Evolutionary conservation across 306 rosid species (phyloP).

Genomic region (Gastrolobium villosum): DNA sequence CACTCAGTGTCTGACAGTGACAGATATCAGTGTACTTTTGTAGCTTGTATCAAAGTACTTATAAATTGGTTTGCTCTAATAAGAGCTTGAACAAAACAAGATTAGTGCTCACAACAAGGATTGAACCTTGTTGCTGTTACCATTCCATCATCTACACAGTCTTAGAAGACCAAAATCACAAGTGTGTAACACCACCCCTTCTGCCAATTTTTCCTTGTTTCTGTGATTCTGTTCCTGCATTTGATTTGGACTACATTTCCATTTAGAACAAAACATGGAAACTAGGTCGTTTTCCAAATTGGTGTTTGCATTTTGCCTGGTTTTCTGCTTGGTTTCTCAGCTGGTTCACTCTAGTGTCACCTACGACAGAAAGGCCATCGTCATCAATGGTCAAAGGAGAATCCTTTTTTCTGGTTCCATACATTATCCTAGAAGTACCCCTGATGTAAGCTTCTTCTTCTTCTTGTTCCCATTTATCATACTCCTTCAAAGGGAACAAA

Average conservation of each 20-base stretch:
- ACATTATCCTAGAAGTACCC: slow-evolving; percentile 98
- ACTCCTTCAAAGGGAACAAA: neutral
- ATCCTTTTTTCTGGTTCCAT: slow-evolving; percentile 94
- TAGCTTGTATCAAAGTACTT: slow-evolving; percentile 31
- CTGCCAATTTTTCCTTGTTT: slow-evolving; percentile 13
- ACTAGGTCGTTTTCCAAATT: slow-evolving; percentile 58
- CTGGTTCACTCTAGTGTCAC: slow-evolving; percentile 67
- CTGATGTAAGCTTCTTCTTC: slow-evolving; percentile 66
- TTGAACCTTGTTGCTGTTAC: slow-evolving; percentile 48
- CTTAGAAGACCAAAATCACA: slow-evolving; percentile 13
- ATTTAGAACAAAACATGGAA: slow-evolving; percentile 54
- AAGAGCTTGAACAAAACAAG: slow-evolving; percentile 35
- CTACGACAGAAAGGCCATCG: slow-evolving; percentile 85
- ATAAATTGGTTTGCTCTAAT: slow-evolving; percentile 48
- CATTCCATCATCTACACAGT: slow-evolving; percentile 10
- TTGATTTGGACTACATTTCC: slow-evolving; percentile 1
- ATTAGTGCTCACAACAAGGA: slow-evolving; percentile 43
- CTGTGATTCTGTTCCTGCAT: slow-evolving; percentile 1
- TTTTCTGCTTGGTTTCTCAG: slow-evolving; percentile 52
- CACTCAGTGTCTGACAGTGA: neutral
- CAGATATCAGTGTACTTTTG: slow-evolving; percentile 24
- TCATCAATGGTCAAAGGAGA: slow-evolving; percentile 90
- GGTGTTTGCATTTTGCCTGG: slow-evolving; percentile 57
- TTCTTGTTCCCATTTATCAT: neutral
- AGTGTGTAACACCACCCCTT: neutral